Conservation (phyloP, 495 filamentous ascomycete genomes). For the Hypoxylon trugodes region DNA sequence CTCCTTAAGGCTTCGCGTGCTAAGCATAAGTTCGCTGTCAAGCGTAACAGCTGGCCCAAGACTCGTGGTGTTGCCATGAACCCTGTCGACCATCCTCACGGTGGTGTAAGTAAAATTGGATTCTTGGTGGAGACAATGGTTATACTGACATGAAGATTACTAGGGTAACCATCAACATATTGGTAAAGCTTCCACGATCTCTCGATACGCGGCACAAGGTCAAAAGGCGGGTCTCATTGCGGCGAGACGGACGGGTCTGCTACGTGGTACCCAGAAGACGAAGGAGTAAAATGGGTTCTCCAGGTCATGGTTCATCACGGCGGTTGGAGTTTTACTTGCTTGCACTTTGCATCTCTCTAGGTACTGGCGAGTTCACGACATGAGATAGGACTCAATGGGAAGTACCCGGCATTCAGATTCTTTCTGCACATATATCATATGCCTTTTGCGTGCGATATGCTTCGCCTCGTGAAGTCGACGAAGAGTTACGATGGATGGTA, state of each 20-base stretch:
- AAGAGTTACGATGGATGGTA: slow-evolving; percentile 3
- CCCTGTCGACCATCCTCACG: slow-evolving; percentile 99
- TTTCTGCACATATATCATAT: slow-evolving; percentile 31
- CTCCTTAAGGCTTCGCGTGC: slow-evolving; percentile 97
- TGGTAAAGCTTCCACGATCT: slow-evolving; percentile 99
- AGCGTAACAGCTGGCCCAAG: slow-evolving; percentile 99
- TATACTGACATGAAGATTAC: slow-evolving; percentile 48
- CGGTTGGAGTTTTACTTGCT: slow-evolving; percentile 63
- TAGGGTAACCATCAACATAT: slow-evolving; percentile 99
- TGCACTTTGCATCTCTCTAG: slow-evolving; percentile 65
- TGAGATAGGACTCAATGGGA: slow-evolving; percentile 51
- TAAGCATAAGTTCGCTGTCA: slow-evolving; percentile 99
- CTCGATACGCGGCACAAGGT: slow-evolving; percentile 94
- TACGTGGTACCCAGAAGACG: slow-evolving; percentile 99
- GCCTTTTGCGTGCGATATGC: background rate
- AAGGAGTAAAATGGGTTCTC: slow-evolving; percentile 79
- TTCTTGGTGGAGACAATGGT: background rate
- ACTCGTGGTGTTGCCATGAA: slow-evolving; percentile 99
- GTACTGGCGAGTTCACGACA: slow-evolving; percentile 54
- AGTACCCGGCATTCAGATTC: slow-evolving; percentile 48
- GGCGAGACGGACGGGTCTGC: slow-evolving; percentile 96
- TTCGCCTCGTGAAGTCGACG: slow-evolving; percentile 12
- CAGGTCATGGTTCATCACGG: slow-evolving; percentile 60
- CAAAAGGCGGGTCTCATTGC: slow-evolving; percentile 99
- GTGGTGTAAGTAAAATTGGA: slow-evolving; percentile 63